phyloP scores from a whole-genome alignment of 139 green algal genomes.

The Chlorella sp. region DNA sequence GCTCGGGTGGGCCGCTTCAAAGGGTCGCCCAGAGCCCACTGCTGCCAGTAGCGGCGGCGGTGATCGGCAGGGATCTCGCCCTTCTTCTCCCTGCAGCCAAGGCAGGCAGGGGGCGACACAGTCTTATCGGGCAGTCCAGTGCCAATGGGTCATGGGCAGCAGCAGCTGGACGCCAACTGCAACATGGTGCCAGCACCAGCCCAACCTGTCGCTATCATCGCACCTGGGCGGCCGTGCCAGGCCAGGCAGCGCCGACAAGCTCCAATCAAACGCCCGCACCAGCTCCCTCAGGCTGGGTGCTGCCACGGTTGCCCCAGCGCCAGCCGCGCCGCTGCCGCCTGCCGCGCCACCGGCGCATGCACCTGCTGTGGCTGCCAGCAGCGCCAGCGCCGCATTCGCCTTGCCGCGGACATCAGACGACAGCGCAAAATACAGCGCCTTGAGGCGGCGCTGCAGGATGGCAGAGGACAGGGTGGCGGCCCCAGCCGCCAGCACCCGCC shows the following conservation, averaged over 20 bases:
- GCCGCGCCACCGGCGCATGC: not conserved
- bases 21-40: slow-evolving; percentile 51
- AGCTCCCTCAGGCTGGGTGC: slow-evolving; percentile 43
- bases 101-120: not conserved
- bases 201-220: no score
- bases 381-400: slow-evolving; percentile 54
- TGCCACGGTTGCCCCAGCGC: not conserved
- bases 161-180: not conserved
- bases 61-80: slow-evolving; percentile 3
- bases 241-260: slow-evolving; percentile 54
- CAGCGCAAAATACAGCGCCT: slow-evolving; percentile 63
- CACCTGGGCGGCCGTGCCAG: slow-evolving; percentile 49
- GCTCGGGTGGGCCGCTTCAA: slow-evolving; percentile 60
- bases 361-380: slow-evolving; percentile 57
- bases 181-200: not conserved
- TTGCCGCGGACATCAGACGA: slow-evolving; percentile 38
- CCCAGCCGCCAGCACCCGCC: not conserved
- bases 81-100: slow-evolving; percentile 8
- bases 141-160: not conserved
- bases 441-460: slow-evolving; percentile 53
- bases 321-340: not conserved
- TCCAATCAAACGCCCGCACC: slow-evolving; percentile 63
- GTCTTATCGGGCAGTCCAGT: no score
- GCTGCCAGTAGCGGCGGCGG: slow-evolving; percentile 16
- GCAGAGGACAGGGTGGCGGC: slow-evolving; percentile 11